A percentile compares a stretch with the other conserved stretches of the same genome.
These are phyloP conservation scores for Lactifluus echinatus DNA, from an alignment of 768 basidiomycete species.

Conservation along the genomic window DNA sequence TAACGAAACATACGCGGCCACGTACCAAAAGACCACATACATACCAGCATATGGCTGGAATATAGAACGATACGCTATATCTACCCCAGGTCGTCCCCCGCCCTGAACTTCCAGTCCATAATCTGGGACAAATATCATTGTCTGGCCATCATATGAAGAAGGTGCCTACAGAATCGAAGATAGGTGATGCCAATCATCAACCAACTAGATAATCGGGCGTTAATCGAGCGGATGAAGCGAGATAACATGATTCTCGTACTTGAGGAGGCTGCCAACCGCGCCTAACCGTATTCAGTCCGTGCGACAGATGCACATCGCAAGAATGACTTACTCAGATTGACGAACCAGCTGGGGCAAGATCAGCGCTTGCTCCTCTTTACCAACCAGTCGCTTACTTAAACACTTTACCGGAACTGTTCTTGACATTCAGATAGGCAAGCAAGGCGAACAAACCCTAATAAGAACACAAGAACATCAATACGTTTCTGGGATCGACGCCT, in stretches of 20 bases:
- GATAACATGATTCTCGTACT: conserved; percentile 3
- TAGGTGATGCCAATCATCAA: conserved; percentile 19
- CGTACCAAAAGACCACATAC: conserved; percentile 20
- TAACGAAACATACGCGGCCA: neutral
- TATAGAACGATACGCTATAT: conserved; percentile 12
- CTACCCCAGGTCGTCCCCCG: neutral
- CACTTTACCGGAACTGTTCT: conserved; percentile 9
- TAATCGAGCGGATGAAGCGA: neutral
- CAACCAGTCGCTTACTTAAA: conserved; percentile 9
- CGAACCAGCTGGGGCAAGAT: conserved; percentile 12
- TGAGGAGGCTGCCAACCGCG: conserved; percentile 19
- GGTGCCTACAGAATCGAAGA: conserved; percentile 17
- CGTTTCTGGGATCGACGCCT: neutral
- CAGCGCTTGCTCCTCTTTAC: neutral
- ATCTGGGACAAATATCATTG: conserved; percentile 8
- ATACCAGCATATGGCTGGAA: conserved; percentile 20
- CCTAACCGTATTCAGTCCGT: conserved; percentile 7
- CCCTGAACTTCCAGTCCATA: conserved; percentile 16
- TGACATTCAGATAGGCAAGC: conserved; percentile 17
- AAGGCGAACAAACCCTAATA: conserved; percentile 16
- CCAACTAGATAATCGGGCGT: conserved; percentile 11
- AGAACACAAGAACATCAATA: neutral
- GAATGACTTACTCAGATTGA: conserved; percentile 13
- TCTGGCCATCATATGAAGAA: neutral
- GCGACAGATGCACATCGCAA: neutral